Evolutionary conservation across 2,329 filamentous ascomycete species (phyloP).

Genomic region (Apiospora sp.): DNA sequence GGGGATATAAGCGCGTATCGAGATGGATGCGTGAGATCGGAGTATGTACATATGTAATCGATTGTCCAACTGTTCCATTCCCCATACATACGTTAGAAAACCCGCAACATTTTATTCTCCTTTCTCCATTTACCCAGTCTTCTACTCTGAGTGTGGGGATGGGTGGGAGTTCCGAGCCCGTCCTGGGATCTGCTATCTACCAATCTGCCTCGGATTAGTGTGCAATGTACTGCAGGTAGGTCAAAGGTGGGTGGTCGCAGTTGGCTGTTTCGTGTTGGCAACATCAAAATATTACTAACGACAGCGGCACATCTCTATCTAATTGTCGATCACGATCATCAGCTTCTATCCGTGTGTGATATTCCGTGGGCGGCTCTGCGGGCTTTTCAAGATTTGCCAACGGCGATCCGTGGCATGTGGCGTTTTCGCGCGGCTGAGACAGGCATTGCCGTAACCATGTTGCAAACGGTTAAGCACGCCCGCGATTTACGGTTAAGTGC

Average conservation of each 20-base stretch:
- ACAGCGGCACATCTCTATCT: background rate
- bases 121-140: background rate
- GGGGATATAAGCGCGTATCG: slow-evolving; percentile 9
- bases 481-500: background rate
- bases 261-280: background rate
- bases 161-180: background rate
- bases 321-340: background rate
- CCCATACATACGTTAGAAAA: background rate
- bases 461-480: background rate
- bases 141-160: background rate
- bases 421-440: slow-evolving; percentile 6
- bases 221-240: too few relatives aligned
- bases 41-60: background rate
- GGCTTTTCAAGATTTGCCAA: background rate
- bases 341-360: background rate
- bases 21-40: slow-evolving; percentile 20
- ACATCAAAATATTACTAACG: background rate
- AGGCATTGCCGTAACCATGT: background rate
- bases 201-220: background rate
- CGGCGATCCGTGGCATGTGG: background rate
- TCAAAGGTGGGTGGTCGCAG: too few relatives aligned
- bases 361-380: background rate
- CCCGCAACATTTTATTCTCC: background rate
- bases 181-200: background rate
- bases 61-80: background rate